These are phyloP conservation scores for Ustilago loliicola DNA, from an alignment of 1,284 basidiomycete genomes.

Conservation along the genomic window DNA sequence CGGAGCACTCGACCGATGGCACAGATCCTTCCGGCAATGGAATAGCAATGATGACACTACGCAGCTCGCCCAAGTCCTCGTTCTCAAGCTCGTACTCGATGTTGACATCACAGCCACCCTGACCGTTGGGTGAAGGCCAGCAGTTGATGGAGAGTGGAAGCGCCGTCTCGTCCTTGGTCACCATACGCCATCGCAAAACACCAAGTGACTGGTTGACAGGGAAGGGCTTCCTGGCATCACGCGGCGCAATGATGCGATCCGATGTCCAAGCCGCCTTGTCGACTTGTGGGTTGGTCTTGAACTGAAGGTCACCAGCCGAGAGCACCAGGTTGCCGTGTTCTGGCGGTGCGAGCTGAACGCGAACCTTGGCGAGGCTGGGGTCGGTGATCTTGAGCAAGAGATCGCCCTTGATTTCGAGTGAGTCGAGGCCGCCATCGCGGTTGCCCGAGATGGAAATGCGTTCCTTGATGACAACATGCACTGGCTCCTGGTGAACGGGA, in stretches of 20 bases:
- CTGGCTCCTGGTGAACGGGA: slow-evolving; percentile 82
- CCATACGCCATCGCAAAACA: slow-evolving; percentile 87
- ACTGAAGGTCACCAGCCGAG: slow-evolving; percentile 78
- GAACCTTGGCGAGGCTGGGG: slow-evolving; percentile 80
- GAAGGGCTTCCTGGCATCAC: slow-evolving; percentile 85
- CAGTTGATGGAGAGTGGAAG: slow-evolving; percentile 93
- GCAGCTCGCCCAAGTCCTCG: slow-evolving; percentile 74
- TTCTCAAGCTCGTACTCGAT: slow-evolving; percentile 97
- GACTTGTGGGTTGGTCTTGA: slow-evolving; percentile 96
- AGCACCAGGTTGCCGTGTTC: slow-evolving; percentile 76
- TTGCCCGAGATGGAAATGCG: slow-evolving; percentile 82
- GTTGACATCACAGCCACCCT: slow-evolving; percentile 83
- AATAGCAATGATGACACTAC: slow-evolving; percentile 89
- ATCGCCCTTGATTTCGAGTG: slow-evolving; percentile 91
- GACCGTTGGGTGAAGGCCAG: slow-evolving; percentile 92
- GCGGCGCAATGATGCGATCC: slow-evolving; percentile 82
- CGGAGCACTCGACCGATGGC: slow-evolving; percentile 80
- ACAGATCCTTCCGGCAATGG: slow-evolving; percentile 88
- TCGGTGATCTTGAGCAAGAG: slow-evolving; percentile 90
- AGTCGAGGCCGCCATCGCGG: slow-evolving; percentile 89
- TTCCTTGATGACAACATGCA: slow-evolving; percentile 89
- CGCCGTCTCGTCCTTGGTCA: slow-evolving; percentile 89
- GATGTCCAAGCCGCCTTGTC: slow-evolving; percentile 82
- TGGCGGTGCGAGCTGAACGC: slow-evolving; percentile 77
- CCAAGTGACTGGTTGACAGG: slow-evolving; percentile 87